Base-by-base conservation (phyloP, 352 stramenopile genomes). In the Pythium oligandrum region DNA sequence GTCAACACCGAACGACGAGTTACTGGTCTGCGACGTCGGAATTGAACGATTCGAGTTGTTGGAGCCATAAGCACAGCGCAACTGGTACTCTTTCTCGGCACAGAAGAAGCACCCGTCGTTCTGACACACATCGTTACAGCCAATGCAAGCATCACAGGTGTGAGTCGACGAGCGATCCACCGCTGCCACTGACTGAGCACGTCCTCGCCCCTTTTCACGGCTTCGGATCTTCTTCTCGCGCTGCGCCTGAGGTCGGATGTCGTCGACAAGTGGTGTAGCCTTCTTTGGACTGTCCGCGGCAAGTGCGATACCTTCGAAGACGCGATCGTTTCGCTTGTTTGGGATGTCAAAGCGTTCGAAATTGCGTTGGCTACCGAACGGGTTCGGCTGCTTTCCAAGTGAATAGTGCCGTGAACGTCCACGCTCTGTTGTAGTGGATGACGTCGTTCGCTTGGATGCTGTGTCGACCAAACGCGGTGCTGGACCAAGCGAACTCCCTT, bases 91-190 rank as follows among this genome's bases (percentile, higher is more conserved):
- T 45, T 90, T 90, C 49, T 88, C 78, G 2, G 75, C 74, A 45
- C 80, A 90, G 54, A 88, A 85, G 52, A 89, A 88, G 33, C 80
- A 90, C 37, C 59, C 59, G 17, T 76, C 57, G 47, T 75, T 79
- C 7, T 59, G 58, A 59, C 78, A 91, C 4, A 91, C 76, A 35
- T 91, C 80, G 48, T 91, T 91, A 60, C 80, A 91, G 49, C 72
- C 67, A 26, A 89, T 84, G 57, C 80, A 91, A n/a, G 80, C 80
- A 50, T 91, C 71, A 12, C 80, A 91, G 34, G 67, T 66, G 45
- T 82, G 73, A 0, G 71, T 56, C 3, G 47, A 60, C 2, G 59
- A 52, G 26, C 33, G 47, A 33, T 61, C 49, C 4, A 57, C 17
- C 7, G 43, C 43, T 26, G 17, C 17, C 43, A 48, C 43, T 5